A percentile compares a stretch with the other conserved stretches of the same genome.
Conservation (phyloP, 2,329 filamentous ascomycete species). For the Dothidotthia symphoricarpi region DNA sequence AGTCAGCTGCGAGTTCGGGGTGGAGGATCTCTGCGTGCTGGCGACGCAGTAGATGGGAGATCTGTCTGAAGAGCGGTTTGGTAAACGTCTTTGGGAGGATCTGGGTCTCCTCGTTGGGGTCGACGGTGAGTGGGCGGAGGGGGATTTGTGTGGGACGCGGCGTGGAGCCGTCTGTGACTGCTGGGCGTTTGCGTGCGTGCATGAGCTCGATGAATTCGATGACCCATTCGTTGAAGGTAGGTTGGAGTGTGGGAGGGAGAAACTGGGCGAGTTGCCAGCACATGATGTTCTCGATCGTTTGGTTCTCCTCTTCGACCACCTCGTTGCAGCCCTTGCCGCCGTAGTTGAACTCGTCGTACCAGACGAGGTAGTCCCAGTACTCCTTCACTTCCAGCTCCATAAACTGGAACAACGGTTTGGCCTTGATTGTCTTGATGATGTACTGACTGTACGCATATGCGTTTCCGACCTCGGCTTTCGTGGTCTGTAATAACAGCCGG, state of each 20-base stretch:
- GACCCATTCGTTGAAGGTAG: constrained; percentile 86
- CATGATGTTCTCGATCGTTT: constrained; percentile 88
- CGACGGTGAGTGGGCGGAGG: constrained; percentile 54
- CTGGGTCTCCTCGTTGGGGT: constrained; percentile 59
- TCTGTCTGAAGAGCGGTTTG: constrained; percentile 85
- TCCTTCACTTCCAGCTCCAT: constrained; percentile 96
- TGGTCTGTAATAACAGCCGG: constrained; percentile 87
- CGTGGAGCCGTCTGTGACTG: constrained; percentile 51
- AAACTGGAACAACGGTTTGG: constrained; percentile 93
- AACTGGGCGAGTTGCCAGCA: constrained; percentile 97
- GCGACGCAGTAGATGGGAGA: constrained; percentile 74
- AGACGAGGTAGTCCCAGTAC: constrained; percentile 98
- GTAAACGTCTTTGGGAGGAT: constrained; percentile 81
- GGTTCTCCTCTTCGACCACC: constrained; percentile 72
- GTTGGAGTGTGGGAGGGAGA: constrained; percentile 74
- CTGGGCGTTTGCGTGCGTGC: constrained; percentile 73
- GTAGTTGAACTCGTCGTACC: constrained; percentile 99
- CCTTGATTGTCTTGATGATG: constrained; percentile 94
- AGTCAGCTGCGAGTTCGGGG: constrained; percentile 82
- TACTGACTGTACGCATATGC: constrained; percentile 97
- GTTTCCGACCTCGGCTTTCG: constrained; percentile 93
- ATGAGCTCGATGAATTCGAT: constrained; percentile 94
- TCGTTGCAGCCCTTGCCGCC: constrained; percentile 88
- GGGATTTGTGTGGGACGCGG: constrained; percentile 61
- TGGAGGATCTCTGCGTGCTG: constrained; percentile 89